These are phyloP conservation scores for Capronia coronata DNA, from an alignment of 2,329 filamentous ascomycete genomes.

Conservation along the genomic window DNA sequence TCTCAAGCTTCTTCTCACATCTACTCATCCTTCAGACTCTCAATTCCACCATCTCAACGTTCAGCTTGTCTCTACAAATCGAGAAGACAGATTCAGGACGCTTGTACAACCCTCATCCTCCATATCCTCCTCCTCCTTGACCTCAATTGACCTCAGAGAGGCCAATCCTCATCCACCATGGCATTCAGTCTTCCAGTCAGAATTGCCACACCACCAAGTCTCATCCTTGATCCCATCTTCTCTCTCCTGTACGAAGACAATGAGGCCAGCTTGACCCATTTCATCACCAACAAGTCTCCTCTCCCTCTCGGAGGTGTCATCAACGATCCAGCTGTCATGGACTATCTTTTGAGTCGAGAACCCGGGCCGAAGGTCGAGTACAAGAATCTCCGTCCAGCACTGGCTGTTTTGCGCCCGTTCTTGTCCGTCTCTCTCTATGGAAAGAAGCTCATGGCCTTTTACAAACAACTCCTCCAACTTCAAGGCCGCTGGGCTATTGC, in stretches of 20 bases:
- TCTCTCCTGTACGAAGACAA: constrained; percentile 21
- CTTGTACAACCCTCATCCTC: background rate
- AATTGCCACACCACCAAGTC: background rate
- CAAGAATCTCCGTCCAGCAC: constrained; percentile 12
- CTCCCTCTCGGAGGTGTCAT: constrained; percentile 8
- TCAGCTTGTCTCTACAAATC: background rate
- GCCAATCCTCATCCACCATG: constrained; percentile 7
- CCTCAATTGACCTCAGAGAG: background rate
- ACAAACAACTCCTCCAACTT: constrained; percentile 14
- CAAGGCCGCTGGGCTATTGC: constrained; percentile 16
- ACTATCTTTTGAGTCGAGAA: constrained; percentile 14
- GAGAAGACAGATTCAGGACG: background rate
- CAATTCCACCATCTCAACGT: background rate
- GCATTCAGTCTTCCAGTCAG: constrained; percentile 16
- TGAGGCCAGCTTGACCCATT: constrained; percentile 6
- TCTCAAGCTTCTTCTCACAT: background rate
- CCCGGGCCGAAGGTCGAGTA: constrained; percentile 18
- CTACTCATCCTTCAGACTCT: background rate
- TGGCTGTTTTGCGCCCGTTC: constrained; percentile 15
- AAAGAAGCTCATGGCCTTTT: constrained; percentile 16
- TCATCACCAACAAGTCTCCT: constrained; percentile 13
- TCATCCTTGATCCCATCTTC: constrained; percentile 16
- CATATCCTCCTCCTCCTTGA: background rate
- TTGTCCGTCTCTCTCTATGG: constrained; percentile 9
- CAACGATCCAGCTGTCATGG: constrained; percentile 3